Evolutionary conservation across 345 rosid species (phyloP).

Genomic region (Syzygium jambos): DNA sequence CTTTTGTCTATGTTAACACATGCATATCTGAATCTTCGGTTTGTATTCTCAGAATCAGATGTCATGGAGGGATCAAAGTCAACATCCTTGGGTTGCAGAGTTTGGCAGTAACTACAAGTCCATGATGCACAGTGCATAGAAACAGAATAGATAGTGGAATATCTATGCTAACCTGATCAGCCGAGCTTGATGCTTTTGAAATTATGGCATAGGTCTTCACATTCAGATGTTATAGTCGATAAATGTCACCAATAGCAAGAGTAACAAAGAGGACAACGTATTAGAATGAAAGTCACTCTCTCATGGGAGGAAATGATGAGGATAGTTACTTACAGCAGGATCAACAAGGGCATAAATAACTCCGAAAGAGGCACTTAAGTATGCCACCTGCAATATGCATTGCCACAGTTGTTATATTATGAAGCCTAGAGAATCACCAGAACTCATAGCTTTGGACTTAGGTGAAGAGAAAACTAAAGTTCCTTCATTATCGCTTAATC

Average conservation of each 20-base stretch:
- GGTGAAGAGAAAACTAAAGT: neutral
- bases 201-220: conserved; percentile 44
- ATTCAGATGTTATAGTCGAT: neutral
- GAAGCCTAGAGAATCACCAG: neutral
- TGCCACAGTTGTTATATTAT: neutral
- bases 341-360: conserved; percentile 36
- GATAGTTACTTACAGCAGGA: conserved; percentile 27
- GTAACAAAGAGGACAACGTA: neutral
- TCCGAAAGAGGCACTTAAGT: conserved; percentile 43
- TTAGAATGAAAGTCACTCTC: neutral
- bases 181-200: conserved; percentile 41
- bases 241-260: neutral
- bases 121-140: neutral
- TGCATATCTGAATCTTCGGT: neutral
- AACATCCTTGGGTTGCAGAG: neutral
- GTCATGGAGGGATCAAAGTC: neutral
- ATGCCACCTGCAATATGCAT: conserved; percentile 30
- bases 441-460: neutral
- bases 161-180: conserved; percentile 24
- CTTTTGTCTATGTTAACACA: neutral
- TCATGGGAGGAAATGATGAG: neutral
- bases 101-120: neutral
- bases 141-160: neutral
- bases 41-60: neutral
- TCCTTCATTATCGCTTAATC: neutral